These are phyloP conservation scores for Lactarius psammicola DNA, from an alignment of 768 basidiomycete species.

Conservation along the genomic window DNA sequence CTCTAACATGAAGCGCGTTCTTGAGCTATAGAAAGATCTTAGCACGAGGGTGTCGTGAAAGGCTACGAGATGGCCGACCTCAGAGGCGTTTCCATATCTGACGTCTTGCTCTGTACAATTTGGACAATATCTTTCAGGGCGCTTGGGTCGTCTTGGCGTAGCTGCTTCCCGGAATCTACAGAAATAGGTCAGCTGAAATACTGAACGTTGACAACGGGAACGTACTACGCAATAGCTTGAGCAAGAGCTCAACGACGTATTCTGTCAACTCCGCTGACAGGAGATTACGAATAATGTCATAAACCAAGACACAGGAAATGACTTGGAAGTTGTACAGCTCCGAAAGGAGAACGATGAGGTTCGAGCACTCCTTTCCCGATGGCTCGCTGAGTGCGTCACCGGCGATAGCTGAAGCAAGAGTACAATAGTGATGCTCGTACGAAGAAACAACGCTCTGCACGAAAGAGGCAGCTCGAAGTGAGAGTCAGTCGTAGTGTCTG, in stretches of 20 bases:
- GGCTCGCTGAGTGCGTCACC: constrained; percentile 35
- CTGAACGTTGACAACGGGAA: neutral
- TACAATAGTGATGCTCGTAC: constrained; percentile 59
- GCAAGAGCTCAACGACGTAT: constrained; percentile 78
- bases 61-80: constrained; percentile 43
- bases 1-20: constrained; percentile 94
- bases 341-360: constrained; percentile 81
- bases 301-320: constrained; percentile 82
- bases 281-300: constrained; percentile 81
- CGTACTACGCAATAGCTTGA: constrained; percentile 82
- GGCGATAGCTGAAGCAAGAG: constrained; percentile 30
- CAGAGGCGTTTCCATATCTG: constrained; percentile 46
- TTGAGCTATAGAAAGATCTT: constrained; percentile 54
- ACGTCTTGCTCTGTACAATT: constrained; percentile 71
- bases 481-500: constrained; percentile 6
- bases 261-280: constrained; percentile 66
- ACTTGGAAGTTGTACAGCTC: constrained; percentile 98
- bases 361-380: constrained; percentile 83
- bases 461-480: constrained; percentile 69
- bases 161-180: constrained; percentile 85
- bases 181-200: neutral
- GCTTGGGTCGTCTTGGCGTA: constrained; percentile 88
- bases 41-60: neutral
- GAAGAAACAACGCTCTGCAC: constrained; percentile 66
- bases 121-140: constrained; percentile 90